Evolutionary conservation across 2,329 filamentous ascomycete genomes (phyloP).

Genomic region (Beauveria brongniartii): DNA sequence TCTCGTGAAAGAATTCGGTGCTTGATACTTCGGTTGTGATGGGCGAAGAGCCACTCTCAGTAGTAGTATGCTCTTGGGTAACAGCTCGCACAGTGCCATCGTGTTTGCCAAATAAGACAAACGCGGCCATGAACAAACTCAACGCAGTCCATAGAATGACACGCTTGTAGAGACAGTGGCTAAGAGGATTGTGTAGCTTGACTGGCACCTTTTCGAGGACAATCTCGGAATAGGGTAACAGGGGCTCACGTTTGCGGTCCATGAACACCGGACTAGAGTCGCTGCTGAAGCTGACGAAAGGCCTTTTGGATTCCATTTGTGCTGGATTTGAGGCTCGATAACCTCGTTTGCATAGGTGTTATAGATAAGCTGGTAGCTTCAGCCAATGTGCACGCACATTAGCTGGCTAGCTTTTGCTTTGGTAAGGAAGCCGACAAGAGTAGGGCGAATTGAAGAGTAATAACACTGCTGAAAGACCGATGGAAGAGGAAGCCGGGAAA

Average conservation of each 20-base stretch:
- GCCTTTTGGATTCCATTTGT: slow-evolving; percentile 21
- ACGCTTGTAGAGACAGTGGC: slow-evolving; percentile 44
- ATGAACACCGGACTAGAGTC: slow-evolving; percentile 25
- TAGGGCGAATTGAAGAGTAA: neutral
- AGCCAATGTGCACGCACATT: neutral
- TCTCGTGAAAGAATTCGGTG: neutral
- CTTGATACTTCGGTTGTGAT: neutral
- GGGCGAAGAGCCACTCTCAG: neutral
- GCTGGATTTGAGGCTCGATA: neutral
- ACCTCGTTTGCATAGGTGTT: slow-evolving; percentile 1
- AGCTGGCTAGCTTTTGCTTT: neutral
- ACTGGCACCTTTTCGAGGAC: slow-evolving; percentile 29
- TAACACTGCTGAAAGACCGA: neutral
- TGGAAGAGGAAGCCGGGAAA: neutral
- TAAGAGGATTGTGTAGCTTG: slow-evolving; percentile 37
- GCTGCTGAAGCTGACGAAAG: slow-evolving; percentile 27
- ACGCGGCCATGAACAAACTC: slow-evolving; percentile 31
- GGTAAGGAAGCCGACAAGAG: neutral
- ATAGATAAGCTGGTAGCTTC: neutral
- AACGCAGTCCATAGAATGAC: slow-evolving; percentile 43
- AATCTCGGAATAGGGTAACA: slow-evolving; percentile 26
- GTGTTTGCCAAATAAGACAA: slow-evolving; percentile 32
- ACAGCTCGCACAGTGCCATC: slow-evolving; percentile 15
- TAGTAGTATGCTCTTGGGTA: neutral
- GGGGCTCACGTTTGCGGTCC: slow-evolving; percentile 24